Percentiles rank a stretch among this genome's conserved stretches.
Conservation (phyloP, 441 rosid species). For the Jatropha multifida region DNA sequence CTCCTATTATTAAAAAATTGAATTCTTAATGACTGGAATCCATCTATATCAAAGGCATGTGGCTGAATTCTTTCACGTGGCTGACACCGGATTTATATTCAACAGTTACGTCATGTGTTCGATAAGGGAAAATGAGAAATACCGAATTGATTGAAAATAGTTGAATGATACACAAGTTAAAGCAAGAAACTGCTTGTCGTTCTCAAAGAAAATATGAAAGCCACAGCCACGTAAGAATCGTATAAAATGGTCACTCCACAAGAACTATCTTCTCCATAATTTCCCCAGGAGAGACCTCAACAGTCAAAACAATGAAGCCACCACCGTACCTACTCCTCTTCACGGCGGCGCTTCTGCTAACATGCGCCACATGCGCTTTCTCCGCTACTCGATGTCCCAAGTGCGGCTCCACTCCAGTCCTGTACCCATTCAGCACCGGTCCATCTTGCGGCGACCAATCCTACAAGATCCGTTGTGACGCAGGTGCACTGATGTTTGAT, state of each 20-base stretch:
- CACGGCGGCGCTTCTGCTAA: constrained; percentile 1
- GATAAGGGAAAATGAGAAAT: no score
- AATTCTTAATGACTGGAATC: no score
- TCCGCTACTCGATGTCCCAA: constrained; percentile 43
- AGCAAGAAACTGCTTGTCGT: not conserved
- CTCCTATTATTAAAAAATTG: no score
- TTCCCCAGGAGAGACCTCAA: not conserved
- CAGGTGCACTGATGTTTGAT: constrained; percentile 35
- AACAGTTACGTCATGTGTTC: no score
- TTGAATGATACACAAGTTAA: not conserved
- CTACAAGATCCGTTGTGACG: constrained; percentile 44
- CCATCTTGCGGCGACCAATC: constrained; percentile 48
- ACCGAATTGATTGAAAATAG: no score
- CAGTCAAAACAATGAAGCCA: not conserved
- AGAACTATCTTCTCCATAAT: not conserved
- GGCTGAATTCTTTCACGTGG: no score
- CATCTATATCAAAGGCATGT: no score
- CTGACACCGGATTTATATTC: no score
- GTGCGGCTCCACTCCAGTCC: constrained; percentile 51
- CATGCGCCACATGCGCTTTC: not conserved
- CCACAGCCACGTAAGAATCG: not conserved
- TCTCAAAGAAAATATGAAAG: no score
- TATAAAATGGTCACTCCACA: not conserved
- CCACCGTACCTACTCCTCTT: constrained; percentile 27
- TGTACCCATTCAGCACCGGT: constrained; percentile 52